A percentile compares a stretch with the other conserved stretches of the same genome.
Evolutionary conservation across 2,329 filamentous ascomycete genomes (phyloP).

Genomic region (Alternaria ventricosa): DNA sequence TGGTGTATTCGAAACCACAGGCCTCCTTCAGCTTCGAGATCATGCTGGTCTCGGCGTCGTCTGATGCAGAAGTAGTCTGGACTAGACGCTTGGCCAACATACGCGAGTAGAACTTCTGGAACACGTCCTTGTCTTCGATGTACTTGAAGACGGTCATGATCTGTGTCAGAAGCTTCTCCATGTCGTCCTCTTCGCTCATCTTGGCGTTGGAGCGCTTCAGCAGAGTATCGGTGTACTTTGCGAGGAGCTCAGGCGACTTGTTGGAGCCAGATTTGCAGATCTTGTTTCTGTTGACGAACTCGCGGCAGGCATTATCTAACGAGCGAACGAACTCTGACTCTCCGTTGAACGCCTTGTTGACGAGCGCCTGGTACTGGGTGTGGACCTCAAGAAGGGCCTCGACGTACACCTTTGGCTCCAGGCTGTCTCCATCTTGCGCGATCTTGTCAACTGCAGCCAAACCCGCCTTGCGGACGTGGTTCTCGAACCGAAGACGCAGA

Average conservation of each 20-base stretch:
- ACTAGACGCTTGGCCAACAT: conserved; percentile 95
- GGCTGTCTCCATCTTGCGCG: conserved; percentile 81
- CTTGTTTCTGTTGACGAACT: conserved; percentile 97
- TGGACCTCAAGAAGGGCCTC: conserved; percentile 94
- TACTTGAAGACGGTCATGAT: conserved; percentile 99
- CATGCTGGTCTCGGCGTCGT: conserved; percentile 98
- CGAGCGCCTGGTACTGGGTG: conserved; percentile 87
- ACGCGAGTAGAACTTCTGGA: conserved; percentile 98
- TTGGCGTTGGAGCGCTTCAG: conserved; percentile 87
- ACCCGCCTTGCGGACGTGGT: conserved; percentile 89
- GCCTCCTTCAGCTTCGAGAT: conserved; percentile 99
- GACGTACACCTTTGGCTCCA: conserved; percentile 96
- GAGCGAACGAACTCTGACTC: conserved; percentile 97
- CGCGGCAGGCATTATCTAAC: conserved; percentile 93
- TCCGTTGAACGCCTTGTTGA: conserved; percentile 90
- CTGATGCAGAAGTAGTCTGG: conserved; percentile 92
- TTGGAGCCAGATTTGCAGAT: conserved; percentile 93
- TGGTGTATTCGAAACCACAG: conserved; percentile 98
- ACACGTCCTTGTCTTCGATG: conserved; percentile 99
- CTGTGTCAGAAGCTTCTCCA: conserved; percentile 85
- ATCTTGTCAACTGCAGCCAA: conserved; percentile 90
- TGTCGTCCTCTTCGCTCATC: conserved; percentile 89
- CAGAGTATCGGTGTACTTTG: conserved; percentile 92
- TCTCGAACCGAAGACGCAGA: conserved; percentile 84
- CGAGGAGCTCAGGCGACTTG: conserved; percentile 91